A percentile compares a stretch with the other conserved stretches of the same genome.
phyloP scores from a whole-genome alignment of 2,329 filamentous ascomycete genomes.

The Colletotrichum abscissum region DNA sequence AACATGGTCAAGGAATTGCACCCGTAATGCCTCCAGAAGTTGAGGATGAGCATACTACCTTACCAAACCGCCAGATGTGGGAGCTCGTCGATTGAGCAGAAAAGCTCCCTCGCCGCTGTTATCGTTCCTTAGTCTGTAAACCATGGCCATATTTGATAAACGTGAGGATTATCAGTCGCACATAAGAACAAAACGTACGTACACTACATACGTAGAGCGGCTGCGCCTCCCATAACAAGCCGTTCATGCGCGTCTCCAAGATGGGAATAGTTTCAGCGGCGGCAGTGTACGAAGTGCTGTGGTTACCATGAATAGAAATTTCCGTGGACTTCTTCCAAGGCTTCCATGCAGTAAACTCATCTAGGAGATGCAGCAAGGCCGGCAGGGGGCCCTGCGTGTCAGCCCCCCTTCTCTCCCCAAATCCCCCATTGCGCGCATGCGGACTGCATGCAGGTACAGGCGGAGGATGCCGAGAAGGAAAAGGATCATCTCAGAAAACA shows the following conservation, averaged over 20 bases:
- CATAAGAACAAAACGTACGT: background rate
- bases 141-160: background rate
- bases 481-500: conserved; percentile 2
- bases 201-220: background rate
- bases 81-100: background rate
- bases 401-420: background rate
- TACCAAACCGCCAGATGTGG: background rate
- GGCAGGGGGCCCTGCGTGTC: background rate
- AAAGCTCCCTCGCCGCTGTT: background rate
- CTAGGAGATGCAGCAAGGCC: background rate
- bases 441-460: conserved; percentile 23
- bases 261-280: conserved; percentile 8
- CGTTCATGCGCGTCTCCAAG: background rate
- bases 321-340: conserved; percentile 7
- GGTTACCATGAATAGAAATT: conserved; percentile 14
- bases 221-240: background rate
- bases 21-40: too few relatives aligned
- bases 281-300: background rate
- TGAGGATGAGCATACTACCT: too few relatives aligned
- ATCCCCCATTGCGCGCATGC: background rate
- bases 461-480: conserved; percentile 6
- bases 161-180: background rate
- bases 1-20: background rate
- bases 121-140: background rate
- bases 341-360: conserved; percentile 30